Evolutionary conservation across 2,329 filamentous ascomycete genomes (phyloP).

Genomic region (Epichloe scottii): DNA sequence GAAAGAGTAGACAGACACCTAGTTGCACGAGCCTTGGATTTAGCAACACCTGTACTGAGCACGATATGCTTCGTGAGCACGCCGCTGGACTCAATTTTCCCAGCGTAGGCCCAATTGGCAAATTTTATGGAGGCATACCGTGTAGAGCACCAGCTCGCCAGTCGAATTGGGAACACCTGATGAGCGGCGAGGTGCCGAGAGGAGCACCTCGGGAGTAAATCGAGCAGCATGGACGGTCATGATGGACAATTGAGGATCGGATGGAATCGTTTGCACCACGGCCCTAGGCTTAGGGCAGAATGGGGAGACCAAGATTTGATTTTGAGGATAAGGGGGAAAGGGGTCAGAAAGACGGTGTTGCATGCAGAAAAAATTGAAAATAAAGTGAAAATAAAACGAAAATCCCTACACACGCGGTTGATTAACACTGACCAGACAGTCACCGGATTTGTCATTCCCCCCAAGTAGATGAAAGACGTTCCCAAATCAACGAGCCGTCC

Average conservation of each 20-base stretch:
- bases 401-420: no score
- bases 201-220: slow-evolving; percentile 65
- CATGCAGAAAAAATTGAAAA: not conserved
- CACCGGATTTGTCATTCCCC: no score
- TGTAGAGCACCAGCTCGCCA: slow-evolving; percentile 53
- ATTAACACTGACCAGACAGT: no score
- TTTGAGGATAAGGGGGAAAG: not conserved
- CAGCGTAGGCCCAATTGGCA: no score
- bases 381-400: no score
- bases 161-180: slow-evolving; percentile 55
- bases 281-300: not conserved
- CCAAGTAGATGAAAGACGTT: no score
- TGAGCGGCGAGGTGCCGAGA: slow-evolving; percentile 63
- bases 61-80: not conserved
- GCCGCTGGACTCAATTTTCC: not conserved
- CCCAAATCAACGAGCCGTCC: no score
- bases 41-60: not conserved
- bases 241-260: slow-evolving; percentile 1
- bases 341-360: not conserved
- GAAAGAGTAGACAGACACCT: slow-evolving; percentile 70
- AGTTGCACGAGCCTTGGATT: not conserved
- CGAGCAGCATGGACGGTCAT: slow-evolving; percentile 62
- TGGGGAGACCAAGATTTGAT: not conserved
- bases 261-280: not conserved
- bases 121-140: slow-evolving; percentile 26